Base-by-base conservation (phyloP, 2,329 filamentous ascomycete genomes). In the Penicillium sp. region DNA sequence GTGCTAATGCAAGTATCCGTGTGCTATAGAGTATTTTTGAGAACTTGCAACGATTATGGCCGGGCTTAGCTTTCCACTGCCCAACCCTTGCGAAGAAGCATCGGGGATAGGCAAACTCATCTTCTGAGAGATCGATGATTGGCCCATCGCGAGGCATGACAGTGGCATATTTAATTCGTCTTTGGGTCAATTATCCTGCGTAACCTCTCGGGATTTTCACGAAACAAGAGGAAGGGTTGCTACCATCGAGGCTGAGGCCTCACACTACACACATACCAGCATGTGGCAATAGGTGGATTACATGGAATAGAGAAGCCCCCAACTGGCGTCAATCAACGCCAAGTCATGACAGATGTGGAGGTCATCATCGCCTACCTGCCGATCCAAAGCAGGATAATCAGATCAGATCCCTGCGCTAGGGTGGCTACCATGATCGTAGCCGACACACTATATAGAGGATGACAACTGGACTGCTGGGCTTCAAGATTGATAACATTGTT, bases 171-270 rank as follows among this genome's bases (percentile, higher is more conserved):
- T 18, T 18, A 18, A 18, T 18, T 18, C 15, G 15, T 18, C 15
- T 18, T 18, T 18, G 15, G 15, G 15, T 18, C 15, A 18, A 18
- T 18, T 18, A 18, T 18, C 15, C 15, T 18, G 15, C 15, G 15
- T 18, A 18, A 18, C 15, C 15, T 18, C 15, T 18, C 15, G 15
- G 15, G 15, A 18, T 27, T 44, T n/a, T 23, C 20, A 42, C 8
- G 31, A 55, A 53, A 46, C 62, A 48, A 70, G 61, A 47, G 80
- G 79, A 56, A 78, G 75, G 54, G 72, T 86, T 18, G 74, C 81
- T 9, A 74, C 86, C 23, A 75, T 86, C 25, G 82, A 82, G 3
- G 82, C 78, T 27, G 83, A 82, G 24, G 82, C 81, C 32, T 80
- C 82, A 18, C 15, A 18, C 15, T 23, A 27, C 8, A 27, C 25